Conservation (phyloP, 441 rosid species). For the Brassica hybrid region DNA sequence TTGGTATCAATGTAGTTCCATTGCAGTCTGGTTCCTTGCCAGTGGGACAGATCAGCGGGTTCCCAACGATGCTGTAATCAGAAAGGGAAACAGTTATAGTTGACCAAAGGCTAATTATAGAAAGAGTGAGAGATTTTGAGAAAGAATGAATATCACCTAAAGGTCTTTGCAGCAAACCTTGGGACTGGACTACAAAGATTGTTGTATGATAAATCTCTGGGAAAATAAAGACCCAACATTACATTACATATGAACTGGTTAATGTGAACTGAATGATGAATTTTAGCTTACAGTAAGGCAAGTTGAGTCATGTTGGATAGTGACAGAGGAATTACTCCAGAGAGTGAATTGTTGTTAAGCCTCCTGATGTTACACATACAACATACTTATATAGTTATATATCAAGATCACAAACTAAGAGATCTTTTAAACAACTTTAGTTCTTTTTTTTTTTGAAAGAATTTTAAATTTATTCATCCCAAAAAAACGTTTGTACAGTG, state of each 20-base stretch:
- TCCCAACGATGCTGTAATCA: conserved; percentile 80
- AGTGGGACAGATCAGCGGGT: conserved; percentile 83
- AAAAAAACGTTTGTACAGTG: no score
- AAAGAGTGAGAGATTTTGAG: conserved; percentile 28
- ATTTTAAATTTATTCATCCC: no score
- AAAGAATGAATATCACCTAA: conserved; percentile 60
- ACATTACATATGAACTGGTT: neutral
- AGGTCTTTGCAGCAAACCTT: conserved; percentile 86
- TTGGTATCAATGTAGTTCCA: conserved; percentile 82
- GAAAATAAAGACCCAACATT: conserved; percentile 8
- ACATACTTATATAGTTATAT: no score
- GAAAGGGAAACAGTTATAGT: neutral
- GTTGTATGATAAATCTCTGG: conserved; percentile 93
- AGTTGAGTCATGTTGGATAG: conserved; percentile 89
- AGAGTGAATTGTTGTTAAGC: conserved; percentile 88
- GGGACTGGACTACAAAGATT: conserved; percentile 90
- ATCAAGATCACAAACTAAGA: conserved; percentile 22
- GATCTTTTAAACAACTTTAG: neutral
- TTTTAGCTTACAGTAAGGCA: conserved; percentile 73
- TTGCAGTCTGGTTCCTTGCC: conserved; percentile 90
- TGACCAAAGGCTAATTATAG: conserved; percentile 13
- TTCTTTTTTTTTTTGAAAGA: no score
- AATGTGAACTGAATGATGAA: neutral
- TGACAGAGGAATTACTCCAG: conserved; percentile 67
- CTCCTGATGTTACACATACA: conserved; percentile 57